Evolutionary conservation across 2,329 filamentous ascomycete genomes (phyloP).

Genomic region (Apiospora marii): DNA sequence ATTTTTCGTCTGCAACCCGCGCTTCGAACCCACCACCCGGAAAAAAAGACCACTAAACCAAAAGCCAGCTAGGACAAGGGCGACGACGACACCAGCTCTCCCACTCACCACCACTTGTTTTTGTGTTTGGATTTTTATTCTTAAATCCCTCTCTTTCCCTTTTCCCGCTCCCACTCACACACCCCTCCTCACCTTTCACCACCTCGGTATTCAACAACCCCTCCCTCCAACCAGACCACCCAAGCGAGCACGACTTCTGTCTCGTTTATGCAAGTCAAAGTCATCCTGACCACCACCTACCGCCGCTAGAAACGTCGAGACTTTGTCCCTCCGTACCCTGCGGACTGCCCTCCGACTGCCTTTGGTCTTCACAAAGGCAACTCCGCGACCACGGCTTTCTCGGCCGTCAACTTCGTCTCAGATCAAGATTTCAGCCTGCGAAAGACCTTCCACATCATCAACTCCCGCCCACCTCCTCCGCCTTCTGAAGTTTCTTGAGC

Average conservation of each 20-base stretch:
- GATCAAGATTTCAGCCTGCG: slow-evolving; percentile 75
- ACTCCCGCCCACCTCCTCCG: slow-evolving; percentile 67
- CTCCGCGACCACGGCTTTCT: slow-evolving; percentile 65
- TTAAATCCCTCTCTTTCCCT: slow-evolving; percentile 15
- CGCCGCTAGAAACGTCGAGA: slow-evolving; percentile 10
- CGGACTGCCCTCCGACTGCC: slow-evolving; percentile 48
- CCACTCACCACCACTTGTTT: not conserved
- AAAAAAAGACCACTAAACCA: slow-evolving; percentile 17
- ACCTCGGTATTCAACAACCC: slow-evolving; percentile 19
- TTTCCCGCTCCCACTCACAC: slow-evolving; percentile 4
- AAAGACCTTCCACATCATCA: slow-evolving; percentile 72
- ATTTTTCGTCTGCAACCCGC: not conserved
- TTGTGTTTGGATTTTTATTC: not conserved
- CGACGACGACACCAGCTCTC: slow-evolving; percentile 8
- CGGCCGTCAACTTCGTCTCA: slow-evolving; percentile 68
- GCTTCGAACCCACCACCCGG: slow-evolving; percentile 12
- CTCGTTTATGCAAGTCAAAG: slow-evolving; percentile 17
- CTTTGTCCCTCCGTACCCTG: not conserved
- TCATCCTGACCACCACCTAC: not conserved
- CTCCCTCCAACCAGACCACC: not conserved
- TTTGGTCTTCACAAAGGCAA: slow-evolving; percentile 75
- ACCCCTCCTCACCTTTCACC: not conserved
- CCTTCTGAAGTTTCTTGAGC: slow-evolving; percentile 58
- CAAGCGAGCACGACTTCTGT: not conserved
- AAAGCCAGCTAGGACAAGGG: slow-evolving; percentile 14